Percentiles rank a stretch among this genome's conserved stretches.
Evolutionary conservation across 2,329 filamentous ascomycete species (phyloP).

Genomic region (Diaporthe capsici): DNA sequence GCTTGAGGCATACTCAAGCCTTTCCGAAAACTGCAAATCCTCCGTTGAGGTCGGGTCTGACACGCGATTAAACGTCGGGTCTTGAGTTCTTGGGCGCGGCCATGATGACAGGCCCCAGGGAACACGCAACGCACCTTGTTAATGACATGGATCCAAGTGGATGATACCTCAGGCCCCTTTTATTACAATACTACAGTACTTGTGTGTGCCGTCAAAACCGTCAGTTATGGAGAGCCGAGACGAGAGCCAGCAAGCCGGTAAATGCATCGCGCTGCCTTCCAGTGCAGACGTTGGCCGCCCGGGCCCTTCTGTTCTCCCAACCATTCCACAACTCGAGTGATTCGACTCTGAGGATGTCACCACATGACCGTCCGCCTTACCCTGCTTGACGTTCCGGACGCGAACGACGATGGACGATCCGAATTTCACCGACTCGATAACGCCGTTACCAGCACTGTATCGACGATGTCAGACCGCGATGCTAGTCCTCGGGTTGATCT

Average conservation of each 20-base stretch:
- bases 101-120: constrained; percentile 7
- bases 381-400: neutral
- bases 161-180: constrained; percentile 32
- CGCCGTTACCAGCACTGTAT: constrained; percentile 45
- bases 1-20: neutral
- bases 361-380: neutral
- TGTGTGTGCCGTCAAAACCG: constrained; percentile 19
- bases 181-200: constrained; percentile 24
- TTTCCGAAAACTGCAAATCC: constrained; percentile 13
- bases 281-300: neutral
- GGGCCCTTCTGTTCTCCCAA: neutral
- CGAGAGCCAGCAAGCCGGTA: neutral
- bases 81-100: neutral
- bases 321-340: neutral
- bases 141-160: constrained; percentile 33
- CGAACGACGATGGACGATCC: constrained; percentile 26
- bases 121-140: constrained; percentile 3
- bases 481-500: constrained; percentile 45
- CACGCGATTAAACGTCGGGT: constrained; percentile 9
- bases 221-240: neutral
- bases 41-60: constrained; percentile 3
- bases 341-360: constrained; percentile 25
- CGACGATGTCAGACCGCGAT: constrained; percentile 46
- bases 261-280: neutral
- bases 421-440: constrained; percentile 41